Evolutionary conservation across 495 filamentous ascomycete species (phyloP).

Genomic region (Jackrogersella multiformis): DNA sequence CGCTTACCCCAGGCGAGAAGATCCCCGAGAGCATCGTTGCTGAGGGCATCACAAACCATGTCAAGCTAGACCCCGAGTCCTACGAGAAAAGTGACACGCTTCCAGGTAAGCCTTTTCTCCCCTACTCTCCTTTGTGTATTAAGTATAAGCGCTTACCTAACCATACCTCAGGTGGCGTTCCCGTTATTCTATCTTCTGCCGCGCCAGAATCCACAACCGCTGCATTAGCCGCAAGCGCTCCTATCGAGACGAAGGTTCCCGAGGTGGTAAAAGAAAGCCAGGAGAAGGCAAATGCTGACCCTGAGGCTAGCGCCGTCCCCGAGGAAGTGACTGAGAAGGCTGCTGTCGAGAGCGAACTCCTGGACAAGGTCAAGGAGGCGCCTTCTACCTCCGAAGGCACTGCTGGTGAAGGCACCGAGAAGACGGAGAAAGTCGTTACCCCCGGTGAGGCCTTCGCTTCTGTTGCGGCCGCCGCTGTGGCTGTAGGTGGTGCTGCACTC

Average conservation of each 20-base stretch:
- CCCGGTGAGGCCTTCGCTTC: conserved; percentile 53
- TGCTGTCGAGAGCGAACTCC: conserved; percentile 68
- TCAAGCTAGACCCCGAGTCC: conserved; percentile 81
- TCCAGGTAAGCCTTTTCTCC: conserved; percentile 48
- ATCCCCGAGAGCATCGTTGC: conserved; percentile 69
- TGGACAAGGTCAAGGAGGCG: conserved; percentile 64
- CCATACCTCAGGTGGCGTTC: conserved; percentile 37
- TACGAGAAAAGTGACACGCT: conserved; percentile 79
- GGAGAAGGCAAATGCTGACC: conserved; percentile 62
- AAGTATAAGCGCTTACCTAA: conserved; percentile 1
- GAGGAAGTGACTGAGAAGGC: conserved; percentile 69
- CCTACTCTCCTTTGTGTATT: not conserved
- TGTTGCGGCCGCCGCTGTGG: conserved; percentile 48
- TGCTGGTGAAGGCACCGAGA: conserved; percentile 56
- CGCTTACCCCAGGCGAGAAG: conserved; percentile 79
- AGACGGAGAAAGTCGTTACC: conserved; percentile 56
- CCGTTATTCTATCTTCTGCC: conserved; percentile 70
- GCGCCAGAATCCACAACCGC: conserved; percentile 77
- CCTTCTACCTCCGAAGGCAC: conserved; percentile 67
- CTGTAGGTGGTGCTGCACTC: conserved; percentile 53
- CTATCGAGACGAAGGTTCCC: conserved; percentile 72
- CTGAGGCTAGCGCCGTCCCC: conserved; percentile 68
- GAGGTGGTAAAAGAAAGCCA: conserved; percentile 74
- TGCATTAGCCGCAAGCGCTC: conserved; percentile 73
- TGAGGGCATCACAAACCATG: conserved; percentile 65